Conservation (phyloP, 768 basidiomycete genomes). For the Rhizopogon vulgaris region DNA sequence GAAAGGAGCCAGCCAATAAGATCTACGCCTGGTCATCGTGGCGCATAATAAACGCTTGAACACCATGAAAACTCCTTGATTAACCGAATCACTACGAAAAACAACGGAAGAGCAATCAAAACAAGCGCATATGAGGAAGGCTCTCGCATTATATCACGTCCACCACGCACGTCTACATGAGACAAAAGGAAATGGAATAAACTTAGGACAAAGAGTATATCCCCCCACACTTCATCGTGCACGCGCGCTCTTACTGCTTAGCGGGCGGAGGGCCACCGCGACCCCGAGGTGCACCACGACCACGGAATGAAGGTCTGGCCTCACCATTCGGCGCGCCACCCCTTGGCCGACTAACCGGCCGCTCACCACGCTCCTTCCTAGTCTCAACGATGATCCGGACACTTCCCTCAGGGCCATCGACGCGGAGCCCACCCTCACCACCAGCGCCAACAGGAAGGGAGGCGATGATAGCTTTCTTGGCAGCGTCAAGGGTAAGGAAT, state of each 20-base stretch:
- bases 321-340: slow-evolving; percentile 56
- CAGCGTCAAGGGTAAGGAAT: slow-evolving; percentile 70
- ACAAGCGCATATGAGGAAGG: background rate
- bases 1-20: no score
- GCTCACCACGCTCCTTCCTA: slow-evolving; percentile 86
- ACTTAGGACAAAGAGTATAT: slow-evolving; percentile 1
- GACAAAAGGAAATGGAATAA: slow-evolving; percentile 3
- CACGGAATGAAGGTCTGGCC: slow-evolving; percentile 40
- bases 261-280: slow-evolving; percentile 27
- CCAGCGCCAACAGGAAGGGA: slow-evolving; percentile 62
- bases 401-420: slow-evolving; percentile 52
- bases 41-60: background rate
- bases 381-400: slow-evolving; percentile 76
- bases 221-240: background rate
- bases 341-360: slow-evolving; percentile 56
- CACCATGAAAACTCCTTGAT: background rate
- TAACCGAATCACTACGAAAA: background rate
- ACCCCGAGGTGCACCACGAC: slow-evolving; percentile 40
- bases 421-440: slow-evolving; percentile 83
- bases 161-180: slow-evolving; percentile 2
- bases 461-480: slow-evolving; percentile 78
- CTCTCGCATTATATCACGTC: background rate
- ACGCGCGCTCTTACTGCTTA: slow-evolving; percentile 14
- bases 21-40: no score
- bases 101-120: background rate